Conservation (phyloP, 2,329 filamentous ascomycete species). For the Trichoderma atroviride region DNA sequence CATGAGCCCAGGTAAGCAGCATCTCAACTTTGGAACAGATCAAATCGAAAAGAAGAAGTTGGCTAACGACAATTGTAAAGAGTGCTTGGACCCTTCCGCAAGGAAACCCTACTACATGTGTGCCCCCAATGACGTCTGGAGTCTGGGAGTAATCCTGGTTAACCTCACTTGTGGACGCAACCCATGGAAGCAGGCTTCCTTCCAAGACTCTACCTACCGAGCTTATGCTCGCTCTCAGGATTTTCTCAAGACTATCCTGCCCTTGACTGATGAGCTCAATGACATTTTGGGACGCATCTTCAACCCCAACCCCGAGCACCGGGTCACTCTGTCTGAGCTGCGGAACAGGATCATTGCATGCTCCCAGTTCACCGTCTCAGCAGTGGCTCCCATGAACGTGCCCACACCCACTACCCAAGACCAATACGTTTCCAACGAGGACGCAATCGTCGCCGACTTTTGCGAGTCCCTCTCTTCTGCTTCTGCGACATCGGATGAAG, state of each 20-base stretch:
- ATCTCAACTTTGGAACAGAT: slow-evolving; percentile 34
- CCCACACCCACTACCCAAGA: slow-evolving; percentile 49
- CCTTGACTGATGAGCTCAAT: slow-evolving; percentile 86
- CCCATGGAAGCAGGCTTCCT: slow-evolving; percentile 95
- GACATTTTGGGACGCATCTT: slow-evolving; percentile 86
- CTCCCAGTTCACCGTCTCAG: slow-evolving; percentile 66
- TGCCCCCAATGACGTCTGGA: slow-evolving; percentile 96
- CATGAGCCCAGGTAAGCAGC: slow-evolving; percentile 88
- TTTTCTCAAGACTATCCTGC: slow-evolving; percentile 91
- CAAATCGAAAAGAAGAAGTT: neutral
- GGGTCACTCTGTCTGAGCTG: slow-evolving; percentile 81
- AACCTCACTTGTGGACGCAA: slow-evolving; percentile 98
- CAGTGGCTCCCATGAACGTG: slow-evolving; percentile 40
- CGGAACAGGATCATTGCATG: slow-evolving; percentile 76
- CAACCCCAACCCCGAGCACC: slow-evolving; percentile 77
- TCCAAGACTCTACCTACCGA: slow-evolving; percentile 92
- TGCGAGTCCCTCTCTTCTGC: slow-evolving; percentile 55
- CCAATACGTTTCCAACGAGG: slow-evolving; percentile 54
- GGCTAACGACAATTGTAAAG: slow-evolving; percentile 50
- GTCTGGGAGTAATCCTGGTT: slow-evolving; percentile 94
- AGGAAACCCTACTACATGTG: slow-evolving; percentile 81
- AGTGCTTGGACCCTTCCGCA: slow-evolving; percentile 82
- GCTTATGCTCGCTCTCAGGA: slow-evolving; percentile 82
- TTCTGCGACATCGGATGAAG: slow-evolving; percentile 56
- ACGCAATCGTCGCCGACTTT: slow-evolving; percentile 48